These are phyloP conservation scores for Trypethelium eluteriae DNA, from an alignment of 495 filamentous ascomycete species.

Conservation along the genomic window DNA sequence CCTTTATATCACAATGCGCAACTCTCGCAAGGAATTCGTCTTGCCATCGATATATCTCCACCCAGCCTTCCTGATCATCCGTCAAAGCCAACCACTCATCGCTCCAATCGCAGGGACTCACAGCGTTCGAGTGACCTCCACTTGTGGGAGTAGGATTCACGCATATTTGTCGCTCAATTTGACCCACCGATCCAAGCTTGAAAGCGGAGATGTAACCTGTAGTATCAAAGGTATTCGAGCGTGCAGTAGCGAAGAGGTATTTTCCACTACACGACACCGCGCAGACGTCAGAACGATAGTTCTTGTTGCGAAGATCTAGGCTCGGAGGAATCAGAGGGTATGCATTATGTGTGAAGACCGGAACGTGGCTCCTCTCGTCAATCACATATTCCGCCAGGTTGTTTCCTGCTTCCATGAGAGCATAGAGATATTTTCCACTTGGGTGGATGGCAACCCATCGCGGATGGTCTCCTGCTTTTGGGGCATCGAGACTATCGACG, in stretches of 20 bases:
- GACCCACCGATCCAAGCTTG: constrained; percentile 55
- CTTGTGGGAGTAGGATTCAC: constrained; percentile 77
- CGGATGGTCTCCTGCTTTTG: constrained; percentile 62
- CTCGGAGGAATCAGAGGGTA: constrained; percentile 72
- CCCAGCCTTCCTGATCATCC: constrained; percentile 72
- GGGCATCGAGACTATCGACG: constrained; percentile 63
- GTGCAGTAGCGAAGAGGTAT: constrained; percentile 74
- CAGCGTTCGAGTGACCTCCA: constrained; percentile 78
- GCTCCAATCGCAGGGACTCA: constrained; percentile 68
- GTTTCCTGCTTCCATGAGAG: constrained; percentile 80
- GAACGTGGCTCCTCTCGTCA: constrained; percentile 63
- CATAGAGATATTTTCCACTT: constrained; percentile 68
- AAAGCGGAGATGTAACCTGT: constrained; percentile 78
- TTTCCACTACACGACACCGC: constrained; percentile 55
- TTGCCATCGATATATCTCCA: constrained; percentile 79
- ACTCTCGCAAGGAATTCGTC: constrained; percentile 71
- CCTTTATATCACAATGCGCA: constrained; percentile 62
- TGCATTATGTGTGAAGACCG: constrained; percentile 71
- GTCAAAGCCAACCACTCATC: constrained; percentile 81
- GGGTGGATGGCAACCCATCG: constrained; percentile 79
- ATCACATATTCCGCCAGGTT: constrained; percentile 70
- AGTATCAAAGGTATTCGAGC: constrained; percentile 59
- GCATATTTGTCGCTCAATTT: constrained; percentile 66
- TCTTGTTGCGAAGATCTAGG: constrained; percentile 35
- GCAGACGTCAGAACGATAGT: constrained; percentile 73